Base-by-base conservation (phyloP, 176 grass and related monocot genomes). In the Oryza punctata region DNA sequence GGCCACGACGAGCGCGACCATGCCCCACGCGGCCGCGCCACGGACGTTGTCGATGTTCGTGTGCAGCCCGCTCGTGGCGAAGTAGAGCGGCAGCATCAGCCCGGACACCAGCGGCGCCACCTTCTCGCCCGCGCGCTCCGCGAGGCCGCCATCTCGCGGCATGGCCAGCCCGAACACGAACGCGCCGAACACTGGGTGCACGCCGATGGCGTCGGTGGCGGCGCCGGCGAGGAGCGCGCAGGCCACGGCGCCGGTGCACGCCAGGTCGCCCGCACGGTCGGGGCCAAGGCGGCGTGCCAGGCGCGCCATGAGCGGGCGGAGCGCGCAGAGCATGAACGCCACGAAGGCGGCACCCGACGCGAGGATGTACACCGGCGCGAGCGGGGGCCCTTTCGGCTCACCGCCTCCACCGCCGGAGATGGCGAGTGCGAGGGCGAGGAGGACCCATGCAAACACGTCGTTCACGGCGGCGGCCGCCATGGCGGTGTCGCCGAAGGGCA, bases 391-490 rank as follows among this genome's bases (percentile, higher is more conserved):
- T 12, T 29, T 67, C 0, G 27, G 21, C 33, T 70, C 12, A 7
- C 14, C 24, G 2, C 15, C 15, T 3, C 75, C 74, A 0, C 78
- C 83, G 15, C 91, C 90, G 27, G 90, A 91, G 24, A 97, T 24
- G 37, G 88, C 90, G 23, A 97, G 85, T 46, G 95, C 92, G 18
- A 94, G 84, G 2, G 92, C 86, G 15, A 97, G 89, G 19, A 97
- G 86, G 21, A 86, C 78, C 90, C 95, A 94, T 3, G 92, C 92
- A 5, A 91, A 85, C 40, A 94, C 81, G 77, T 94, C 92, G 80
- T 94, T 91, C 4, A 94, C 91, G 0, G 92, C 90, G 9, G 95
- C 95, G 0, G 95, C 92, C 1, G 92, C 92, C 88, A 97, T 91
- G 59, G 92, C 92, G 19, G 69, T 92, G 88, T 94, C 90, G 5